A percentile compares a stretch with the other conserved stretches of the same genome.
These are phyloP conservation scores for Metschnikowia similis DNA, from an alignment of 805 yeast genomes.

Conservation along the genomic window DNA sequence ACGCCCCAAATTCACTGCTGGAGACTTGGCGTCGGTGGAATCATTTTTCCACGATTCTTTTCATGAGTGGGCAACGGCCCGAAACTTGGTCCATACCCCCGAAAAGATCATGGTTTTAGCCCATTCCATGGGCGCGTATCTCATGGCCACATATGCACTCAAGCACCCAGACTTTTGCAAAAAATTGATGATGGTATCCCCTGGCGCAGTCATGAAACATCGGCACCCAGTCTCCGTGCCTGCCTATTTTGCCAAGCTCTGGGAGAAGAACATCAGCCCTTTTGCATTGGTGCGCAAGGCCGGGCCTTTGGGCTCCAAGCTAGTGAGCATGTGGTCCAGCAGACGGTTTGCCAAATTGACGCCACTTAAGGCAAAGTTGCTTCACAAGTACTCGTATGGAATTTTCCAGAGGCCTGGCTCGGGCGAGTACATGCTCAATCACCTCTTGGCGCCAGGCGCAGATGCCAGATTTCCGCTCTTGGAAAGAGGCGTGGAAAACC, in stretches of 20 bases:
- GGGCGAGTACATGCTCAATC: slow-evolving; percentile 88
- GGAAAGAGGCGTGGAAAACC: slow-evolving; percentile 44
- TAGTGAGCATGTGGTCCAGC: slow-evolving; percentile 86
- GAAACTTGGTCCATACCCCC: slow-evolving; percentile 36
- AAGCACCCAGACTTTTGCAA: slow-evolving; percentile 54
- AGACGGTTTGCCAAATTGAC: slow-evolving; percentile 67
- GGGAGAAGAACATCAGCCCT: slow-evolving; percentile 88
- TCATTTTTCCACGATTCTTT: slow-evolving; percentile 62
- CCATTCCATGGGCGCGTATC: slow-evolving; percentile 91
- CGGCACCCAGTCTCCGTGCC: slow-evolving; percentile 51
- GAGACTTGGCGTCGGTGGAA: slow-evolving; percentile 49
- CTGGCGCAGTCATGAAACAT: slow-evolving; percentile 75
- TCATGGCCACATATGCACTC: slow-evolving; percentile 64
- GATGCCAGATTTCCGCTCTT: slow-evolving; percentile 72
- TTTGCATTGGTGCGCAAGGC: slow-evolving; percentile 72
- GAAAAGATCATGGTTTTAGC: slow-evolving; percentile 59
- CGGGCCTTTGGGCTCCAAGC: slow-evolving; percentile 77
- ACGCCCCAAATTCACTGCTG: slow-evolving; percentile 56
- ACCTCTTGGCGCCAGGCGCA: slow-evolving; percentile 86
- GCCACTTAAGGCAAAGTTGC: slow-evolving; percentile 40
- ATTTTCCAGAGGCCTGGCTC: slow-evolving; percentile 86
- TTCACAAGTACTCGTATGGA: slow-evolving; percentile 78
- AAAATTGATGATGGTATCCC: slow-evolving; percentile 76
- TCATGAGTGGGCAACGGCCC: slow-evolving; percentile 53
- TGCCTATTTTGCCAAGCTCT: slow-evolving; percentile 68